These are phyloP conservation scores for Sambucus nigra DNA, from an alignment of 129 eudicot genomes.

Conservation along the genomic window DNA sequence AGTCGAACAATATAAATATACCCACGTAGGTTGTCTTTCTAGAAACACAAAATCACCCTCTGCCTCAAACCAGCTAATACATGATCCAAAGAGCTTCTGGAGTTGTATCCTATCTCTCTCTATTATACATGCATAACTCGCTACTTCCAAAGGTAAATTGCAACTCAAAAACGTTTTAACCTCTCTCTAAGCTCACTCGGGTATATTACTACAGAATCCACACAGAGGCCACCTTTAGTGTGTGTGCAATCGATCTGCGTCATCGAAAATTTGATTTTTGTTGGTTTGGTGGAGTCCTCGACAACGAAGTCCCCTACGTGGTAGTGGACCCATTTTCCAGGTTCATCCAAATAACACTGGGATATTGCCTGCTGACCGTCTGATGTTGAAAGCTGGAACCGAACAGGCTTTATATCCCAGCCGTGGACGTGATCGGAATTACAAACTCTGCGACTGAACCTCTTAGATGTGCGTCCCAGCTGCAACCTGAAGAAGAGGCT, in stretches of 20 bases:
- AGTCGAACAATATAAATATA: too few relatives aligned
- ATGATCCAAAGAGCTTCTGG: too few relatives aligned
- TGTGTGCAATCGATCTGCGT: conserved; percentile 96
- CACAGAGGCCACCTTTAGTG: conserved; percentile 94
- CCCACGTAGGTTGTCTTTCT: too few relatives aligned
- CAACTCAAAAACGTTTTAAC: conserved; percentile 49
- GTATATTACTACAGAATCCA: conserved; percentile 71
- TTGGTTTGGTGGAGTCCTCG: conserved; percentile 25
- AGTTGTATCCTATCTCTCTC: too few relatives aligned
- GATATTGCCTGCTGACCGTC: conserved; percentile 59
- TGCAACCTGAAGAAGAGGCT: conserved; percentile 68
- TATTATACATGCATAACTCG: background rate
- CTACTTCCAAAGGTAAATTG: conserved; percentile 1
- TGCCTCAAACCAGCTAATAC: too few relatives aligned
- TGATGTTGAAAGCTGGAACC: conserved; percentile 66
- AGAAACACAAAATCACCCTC: too few relatives aligned
- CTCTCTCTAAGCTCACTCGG: conserved; percentile 48
- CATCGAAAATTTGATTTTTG: conserved; percentile 68
- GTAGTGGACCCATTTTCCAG: conserved; percentile 60
- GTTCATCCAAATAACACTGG: conserved; percentile 49
- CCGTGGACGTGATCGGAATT: conserved; percentile 69
- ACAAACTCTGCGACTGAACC: conserved; percentile 70
- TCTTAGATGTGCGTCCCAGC: conserved; percentile 36
- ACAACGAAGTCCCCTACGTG: conserved; percentile 81
- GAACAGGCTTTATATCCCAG: conserved; percentile 84